Evolutionary conservation across 148 eudicot species (phyloP).

Genomic region (Vaccinium myrtillus): DNA sequence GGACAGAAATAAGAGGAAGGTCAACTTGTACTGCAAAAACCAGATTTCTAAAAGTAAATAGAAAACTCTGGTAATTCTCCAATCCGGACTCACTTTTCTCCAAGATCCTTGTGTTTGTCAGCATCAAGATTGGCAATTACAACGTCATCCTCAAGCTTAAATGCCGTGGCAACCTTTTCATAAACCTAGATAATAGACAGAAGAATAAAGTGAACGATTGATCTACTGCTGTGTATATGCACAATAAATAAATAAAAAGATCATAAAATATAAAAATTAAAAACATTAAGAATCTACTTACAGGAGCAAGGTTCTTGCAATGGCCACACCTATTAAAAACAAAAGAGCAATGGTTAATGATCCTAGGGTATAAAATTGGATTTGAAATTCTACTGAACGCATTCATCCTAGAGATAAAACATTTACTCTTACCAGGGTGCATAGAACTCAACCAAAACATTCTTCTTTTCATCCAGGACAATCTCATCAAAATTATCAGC

Average conservation of each 20-base stretch:
- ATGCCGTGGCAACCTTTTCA: slow-evolving; percentile 90
- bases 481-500: slow-evolving; percentile 82
- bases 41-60: neutral
- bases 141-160: slow-evolving; percentile 69
- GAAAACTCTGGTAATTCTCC: neutral
- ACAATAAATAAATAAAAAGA: neutral
- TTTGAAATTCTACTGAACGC: slow-evolving; percentile 3
- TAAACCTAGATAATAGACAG: slow-evolving; percentile 49
- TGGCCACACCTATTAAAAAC: slow-evolving; percentile 85
- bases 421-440: slow-evolving; percentile 79
- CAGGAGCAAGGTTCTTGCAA: slow-evolving; percentile 96
- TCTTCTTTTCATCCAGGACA: slow-evolving; percentile 75
- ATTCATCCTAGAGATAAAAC: neutral
- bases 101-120: slow-evolving; percentile 77
- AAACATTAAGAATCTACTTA: slow-evolving; percentile 40
- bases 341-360: slow-evolving; percentile 9
- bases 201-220: slow-evolving; percentile 8
- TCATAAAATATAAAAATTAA: neutral
- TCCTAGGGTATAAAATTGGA: neutral
- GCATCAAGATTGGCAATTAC: slow-evolving; percentile 96
- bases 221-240: neutral
- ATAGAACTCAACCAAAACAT: slow-evolving; percentile 92
- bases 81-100: slow-evolving; percentile 60
- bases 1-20: neutral
- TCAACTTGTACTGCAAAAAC: neutral